Conservation (phyloP, 2,329 filamentous ascomycete genomes). For the Talaromyces sp. region DNA sequence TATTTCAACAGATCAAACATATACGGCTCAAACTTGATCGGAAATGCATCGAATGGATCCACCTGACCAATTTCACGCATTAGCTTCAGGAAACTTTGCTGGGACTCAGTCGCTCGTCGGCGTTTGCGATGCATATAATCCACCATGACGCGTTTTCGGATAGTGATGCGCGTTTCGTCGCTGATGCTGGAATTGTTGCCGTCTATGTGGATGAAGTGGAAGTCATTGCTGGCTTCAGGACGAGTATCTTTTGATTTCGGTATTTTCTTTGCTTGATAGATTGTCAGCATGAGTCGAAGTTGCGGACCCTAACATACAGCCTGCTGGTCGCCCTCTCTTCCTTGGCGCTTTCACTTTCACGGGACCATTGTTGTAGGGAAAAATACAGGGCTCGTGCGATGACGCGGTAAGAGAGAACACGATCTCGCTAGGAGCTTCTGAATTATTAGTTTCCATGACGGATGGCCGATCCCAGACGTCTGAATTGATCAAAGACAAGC, state of each 20-base stretch:
- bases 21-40: conserved; percentile 11
- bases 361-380: conserved; percentile 9
- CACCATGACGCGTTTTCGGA: conserved; percentile 12
- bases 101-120: neutral
- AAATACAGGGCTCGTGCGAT: conserved; percentile 2
- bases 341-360: conserved; percentile 4
- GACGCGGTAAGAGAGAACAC: neutral
- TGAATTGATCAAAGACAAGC: neutral
- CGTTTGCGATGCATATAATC: conserved; percentile 8
- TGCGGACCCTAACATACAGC: neutral
- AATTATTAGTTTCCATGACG: neutral
- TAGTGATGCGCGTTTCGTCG: conserved; percentile 1
- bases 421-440: conserved; percentile 1
- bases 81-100: neutral
- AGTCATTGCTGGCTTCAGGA: neutral
- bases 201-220: neutral
- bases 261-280: neutral
- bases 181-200: neutral
- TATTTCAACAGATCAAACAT: conserved; percentile 15
- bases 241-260: no score
- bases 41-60: conserved; percentile 16
- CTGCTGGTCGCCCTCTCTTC: conserved; percentile 3
- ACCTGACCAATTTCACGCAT: neutral
- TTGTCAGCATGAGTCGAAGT: neutral
- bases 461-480: neutral